Evolutionary conservation across 805 yeast species (phyloP).

Genomic region (Cyberlindnera lachancei): DNA sequence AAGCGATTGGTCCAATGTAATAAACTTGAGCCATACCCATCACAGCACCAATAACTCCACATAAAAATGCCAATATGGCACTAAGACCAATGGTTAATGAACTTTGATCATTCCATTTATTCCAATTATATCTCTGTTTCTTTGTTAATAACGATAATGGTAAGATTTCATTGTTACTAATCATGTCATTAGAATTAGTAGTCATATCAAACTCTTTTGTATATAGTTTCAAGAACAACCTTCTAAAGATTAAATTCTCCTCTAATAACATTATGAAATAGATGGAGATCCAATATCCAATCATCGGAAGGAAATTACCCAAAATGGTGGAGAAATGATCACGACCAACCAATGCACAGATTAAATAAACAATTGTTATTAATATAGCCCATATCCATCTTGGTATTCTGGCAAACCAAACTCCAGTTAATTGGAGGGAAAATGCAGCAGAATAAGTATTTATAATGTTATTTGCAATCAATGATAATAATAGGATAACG

Average conservation of each 20-base stretch:
- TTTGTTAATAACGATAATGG: conserved; percentile 14
- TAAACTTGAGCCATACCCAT: conserved; percentile 86
- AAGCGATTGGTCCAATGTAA: conserved; percentile 72
- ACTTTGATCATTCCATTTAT: conserved; percentile 57
- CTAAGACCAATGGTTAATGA: conserved; percentile 67
- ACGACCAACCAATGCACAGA: conserved; percentile 70
- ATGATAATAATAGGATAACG: conserved; percentile 60
- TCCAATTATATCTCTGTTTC: conserved; percentile 58
- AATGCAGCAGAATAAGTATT: conserved; percentile 80
- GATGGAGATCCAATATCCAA: conserved; percentile 86
- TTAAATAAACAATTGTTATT: conserved; percentile 55
- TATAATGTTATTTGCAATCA: conserved; percentile 74
- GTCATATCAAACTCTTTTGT: conserved; percentile 30
- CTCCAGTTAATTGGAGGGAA: conserved; percentile 60
- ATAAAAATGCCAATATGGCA: conserved; percentile 53
- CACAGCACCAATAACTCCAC: conserved; percentile 77
- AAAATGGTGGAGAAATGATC: conserved; percentile 64
- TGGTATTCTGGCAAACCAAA: conserved; percentile 51
- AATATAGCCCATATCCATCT: conserved; percentile 70
- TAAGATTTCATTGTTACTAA: background rate
- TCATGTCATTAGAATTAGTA: background rate
- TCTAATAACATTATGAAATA: conserved; percentile 64
- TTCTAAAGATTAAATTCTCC: conserved; percentile 68
- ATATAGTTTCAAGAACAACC: conserved; percentile 33
- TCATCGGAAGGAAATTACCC: conserved; percentile 82